Percentiles rank a stretch among this genome's conserved stretches.
Conservation (phyloP, 169 alveolate species). For the Theileria luwenshuni region DNA sequence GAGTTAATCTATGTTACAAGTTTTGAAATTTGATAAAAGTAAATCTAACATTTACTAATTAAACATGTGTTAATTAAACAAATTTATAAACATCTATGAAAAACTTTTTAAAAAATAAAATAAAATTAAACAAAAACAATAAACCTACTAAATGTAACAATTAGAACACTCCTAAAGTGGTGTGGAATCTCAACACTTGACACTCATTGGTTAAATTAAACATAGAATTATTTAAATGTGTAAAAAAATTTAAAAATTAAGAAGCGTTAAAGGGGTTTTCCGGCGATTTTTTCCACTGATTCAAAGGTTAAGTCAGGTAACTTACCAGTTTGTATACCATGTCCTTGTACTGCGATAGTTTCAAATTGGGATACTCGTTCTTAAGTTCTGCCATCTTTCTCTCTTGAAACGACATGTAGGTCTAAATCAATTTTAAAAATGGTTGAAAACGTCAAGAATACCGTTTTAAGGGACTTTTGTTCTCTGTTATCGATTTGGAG, state of each 20-base stretch:
- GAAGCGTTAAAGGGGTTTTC: conserved; percentile 51
- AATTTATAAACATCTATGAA: no score
- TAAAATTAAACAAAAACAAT: conserved; percentile 8
- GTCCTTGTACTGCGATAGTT: conserved; percentile 77
- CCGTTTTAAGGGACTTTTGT: conserved; percentile 60
- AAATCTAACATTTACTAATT: not conserved
- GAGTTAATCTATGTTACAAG: not conserved
- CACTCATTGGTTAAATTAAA: no score
- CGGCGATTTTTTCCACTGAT: conserved; percentile 71
- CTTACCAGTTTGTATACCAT: conserved; percentile 76
- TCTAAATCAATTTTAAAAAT: conserved; percentile 29
- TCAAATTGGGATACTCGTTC: conserved; percentile 72
- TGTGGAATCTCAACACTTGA: no score
- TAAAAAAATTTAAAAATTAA: no score
- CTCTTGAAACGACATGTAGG: conserved; percentile 72
- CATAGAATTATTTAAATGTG: no score
- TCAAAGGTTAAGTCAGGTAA: not conserved
- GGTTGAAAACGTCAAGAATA: conserved; percentile 1
- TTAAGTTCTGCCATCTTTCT: conserved; percentile 74
- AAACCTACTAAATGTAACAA: no score
- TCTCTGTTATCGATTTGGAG: conserved; percentile 48
- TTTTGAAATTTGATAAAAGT: no score
- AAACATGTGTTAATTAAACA: no score
- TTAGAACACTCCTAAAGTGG: no score
- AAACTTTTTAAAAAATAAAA: not conserved